Evolutionary conservation across 805 yeast genomes (phyloP), one percentile per base, ranked within the genome.

Genomic region (Candida wancherniae): DNA sequence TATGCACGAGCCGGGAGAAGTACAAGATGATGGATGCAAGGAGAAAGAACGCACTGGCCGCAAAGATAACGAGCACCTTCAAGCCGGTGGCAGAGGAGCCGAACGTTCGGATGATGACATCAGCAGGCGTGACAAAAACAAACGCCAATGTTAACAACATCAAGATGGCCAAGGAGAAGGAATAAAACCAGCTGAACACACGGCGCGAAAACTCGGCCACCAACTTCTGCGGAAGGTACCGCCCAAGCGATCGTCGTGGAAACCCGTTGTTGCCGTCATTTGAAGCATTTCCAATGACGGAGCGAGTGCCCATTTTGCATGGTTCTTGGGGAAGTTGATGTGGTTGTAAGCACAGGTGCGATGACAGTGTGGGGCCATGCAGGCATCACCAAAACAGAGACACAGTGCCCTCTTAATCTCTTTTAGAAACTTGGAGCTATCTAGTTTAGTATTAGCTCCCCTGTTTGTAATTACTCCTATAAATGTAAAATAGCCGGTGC

Each of bases 21-120:
- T 77, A 74, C 12, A 83, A 52, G 1, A 75, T 39, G 0, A 77
- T 40, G 3, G 77, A 57, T 5, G 71, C 44, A 1, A 80, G 36
- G 1, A 77, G 61, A 40, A 84, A 76, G 1, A 75, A 57, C 3
- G 77, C 84, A 46, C 84, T 68, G 5, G 82, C 85, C 26, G 77
- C 73, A 6, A 84, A 75, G 13, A 87, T 84, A 37, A 88, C 84
- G 40, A 88, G 80, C 3, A 90, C 75, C 51, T 87, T 85, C 52
- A 84, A 63, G 1, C 84, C 92, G 45, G 83, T 75, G 37, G 74
- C 73, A 9, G 67, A 57, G 4, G 75, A 58, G 6, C 63, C 63
- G 3, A 75, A 63, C 1, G 80, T 67, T 43, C 75, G 72, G 1
- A 73, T 63, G 37, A 87, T 76, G 18, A 86, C 76, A 55, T 90